Conservation (phyloP, 805 yeast species). For the Tanozyma kutaoensis region DNA sequence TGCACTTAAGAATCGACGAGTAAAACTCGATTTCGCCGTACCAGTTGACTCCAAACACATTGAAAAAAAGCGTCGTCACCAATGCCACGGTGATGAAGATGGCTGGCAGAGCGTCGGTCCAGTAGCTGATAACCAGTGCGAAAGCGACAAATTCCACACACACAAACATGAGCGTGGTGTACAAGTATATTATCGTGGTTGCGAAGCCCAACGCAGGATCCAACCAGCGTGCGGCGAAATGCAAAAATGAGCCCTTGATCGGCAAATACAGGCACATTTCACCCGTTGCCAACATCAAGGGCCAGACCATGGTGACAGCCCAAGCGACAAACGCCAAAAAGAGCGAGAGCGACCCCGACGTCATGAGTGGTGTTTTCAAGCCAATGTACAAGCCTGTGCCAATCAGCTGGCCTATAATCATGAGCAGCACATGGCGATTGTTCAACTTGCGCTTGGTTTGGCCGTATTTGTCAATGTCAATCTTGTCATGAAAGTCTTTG, state of each 20-base stretch:
- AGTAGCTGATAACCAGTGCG: conserved; percentile 15
- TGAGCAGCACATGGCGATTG: not conserved
- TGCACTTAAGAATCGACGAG: conserved; percentile 18
- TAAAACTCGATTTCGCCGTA: conserved; percentile 9
- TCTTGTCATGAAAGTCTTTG: conserved; percentile 11
- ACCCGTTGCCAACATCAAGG: conserved; percentile 22
- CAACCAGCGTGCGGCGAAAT: conserved; percentile 20
- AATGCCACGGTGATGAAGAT: conserved; percentile 16
- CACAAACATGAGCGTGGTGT: conserved; percentile 19
- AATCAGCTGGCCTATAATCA: conserved; percentile 19
- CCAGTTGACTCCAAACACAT: conserved; percentile 12
- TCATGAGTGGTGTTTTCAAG: conserved; percentile 14
- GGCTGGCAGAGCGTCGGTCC: conserved; percentile 20
- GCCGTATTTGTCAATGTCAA: conserved; percentile 6
- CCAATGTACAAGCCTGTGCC: conserved; percentile 25
- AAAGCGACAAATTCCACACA: conserved; percentile 20
- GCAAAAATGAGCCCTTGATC: conserved; percentile 20
- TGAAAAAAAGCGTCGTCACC: conserved; percentile 14
- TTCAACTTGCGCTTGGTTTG: not conserved
- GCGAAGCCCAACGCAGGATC: conserved; percentile 25
- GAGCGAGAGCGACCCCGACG: conserved; percentile 20
- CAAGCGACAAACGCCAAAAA: conserved; percentile 17
- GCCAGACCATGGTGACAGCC: conserved; percentile 19
- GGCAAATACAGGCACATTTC: conserved; percentile 25
- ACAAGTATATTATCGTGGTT: conserved; percentile 17